phyloP scores from a whole-genome alignment of 805 yeast species.

The Candida koratica region DNA sequence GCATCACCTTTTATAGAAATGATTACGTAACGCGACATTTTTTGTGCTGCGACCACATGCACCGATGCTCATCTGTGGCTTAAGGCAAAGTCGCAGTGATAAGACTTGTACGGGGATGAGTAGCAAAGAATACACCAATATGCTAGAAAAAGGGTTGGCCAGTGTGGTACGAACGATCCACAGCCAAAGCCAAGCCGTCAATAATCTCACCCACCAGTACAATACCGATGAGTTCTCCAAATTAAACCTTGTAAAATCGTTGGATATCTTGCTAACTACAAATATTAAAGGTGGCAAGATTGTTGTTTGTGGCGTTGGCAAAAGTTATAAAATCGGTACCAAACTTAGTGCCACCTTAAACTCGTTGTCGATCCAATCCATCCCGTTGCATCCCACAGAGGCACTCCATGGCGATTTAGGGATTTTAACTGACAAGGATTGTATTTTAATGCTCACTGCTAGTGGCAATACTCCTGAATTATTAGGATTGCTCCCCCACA shows the following conservation, averaged over 20 bases:
- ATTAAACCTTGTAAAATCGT: conserved; percentile 39
- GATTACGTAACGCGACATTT: too few relatives aligned
- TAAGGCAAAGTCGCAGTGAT: background rate
- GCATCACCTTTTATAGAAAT: too few relatives aligned
- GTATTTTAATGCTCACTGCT: conserved; percentile 64
- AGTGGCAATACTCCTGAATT: conserved; percentile 85
- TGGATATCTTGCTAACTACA: conserved; percentile 32
- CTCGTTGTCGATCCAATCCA: conserved; percentile 69
- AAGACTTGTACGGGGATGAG: background rate
- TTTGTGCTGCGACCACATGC: too few relatives aligned
- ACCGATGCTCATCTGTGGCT: too few relatives aligned
- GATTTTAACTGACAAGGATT: conserved; percentile 50
- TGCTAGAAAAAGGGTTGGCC: conserved; percentile 4
- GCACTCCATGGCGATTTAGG: conserved; percentile 93
- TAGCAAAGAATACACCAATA: conserved; percentile 4
- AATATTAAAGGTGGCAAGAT: conserved; percentile 55
- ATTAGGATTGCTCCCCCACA: conserved; percentile 51
- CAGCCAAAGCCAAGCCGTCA: conserved; percentile 47
- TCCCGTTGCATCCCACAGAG: conserved; percentile 74
- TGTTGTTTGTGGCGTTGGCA: conserved; percentile 80
- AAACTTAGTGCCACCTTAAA: conserved; percentile 80
- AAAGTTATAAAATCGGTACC: conserved; percentile 72
- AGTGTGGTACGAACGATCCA: conserved; percentile 33
- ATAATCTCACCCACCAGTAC: conserved; percentile 44
- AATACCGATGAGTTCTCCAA: conserved; percentile 43